Evolutionary conservation across 2,329 filamentous ascomycete species (phyloP).

Genomic region (Exophiala xenobiotica): DNA sequence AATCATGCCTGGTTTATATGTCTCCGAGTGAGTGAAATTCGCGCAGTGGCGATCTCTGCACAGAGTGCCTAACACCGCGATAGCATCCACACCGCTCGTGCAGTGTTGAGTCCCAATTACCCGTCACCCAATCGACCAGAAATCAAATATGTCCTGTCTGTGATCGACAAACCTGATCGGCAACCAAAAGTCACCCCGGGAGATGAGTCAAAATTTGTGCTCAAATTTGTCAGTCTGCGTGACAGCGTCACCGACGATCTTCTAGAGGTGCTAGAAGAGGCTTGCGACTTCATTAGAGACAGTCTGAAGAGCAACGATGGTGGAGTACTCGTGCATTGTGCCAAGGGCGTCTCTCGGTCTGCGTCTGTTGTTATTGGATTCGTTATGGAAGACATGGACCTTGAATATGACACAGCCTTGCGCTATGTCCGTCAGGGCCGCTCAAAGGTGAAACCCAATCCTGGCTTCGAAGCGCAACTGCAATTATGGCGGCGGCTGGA

Average conservation of each 20-base stretch:
- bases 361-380: conserved; percentile 23
- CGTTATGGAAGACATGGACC: conserved; percentile 24
- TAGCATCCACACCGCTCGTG: conserved; percentile 25
- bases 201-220: conserved; percentile 23
- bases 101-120: conserved; percentile 26
- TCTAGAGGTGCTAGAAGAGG: conserved; percentile 17
- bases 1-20: conserved; percentile 23
- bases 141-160: conserved; percentile 24
- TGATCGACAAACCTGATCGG: conserved; percentile 15
- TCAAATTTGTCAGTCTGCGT: conserved; percentile 22
- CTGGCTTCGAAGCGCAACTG: conserved; percentile 22
- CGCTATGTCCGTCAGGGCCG: conserved; percentile 18
- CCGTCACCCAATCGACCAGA: conserved; percentile 17
- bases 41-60: neutral
- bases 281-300: conserved; percentile 20
- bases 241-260: conserved; percentile 17
- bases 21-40: conserved; percentile 22
- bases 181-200: conserved; percentile 18
- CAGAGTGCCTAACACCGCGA: neutral
- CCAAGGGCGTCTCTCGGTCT: conserved; percentile 27
- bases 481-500: conserved; percentile 18
- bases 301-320: conserved; percentile 19
- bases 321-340: conserved; percentile 27
- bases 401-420: conserved; percentile 23
- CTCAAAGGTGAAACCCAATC: conserved; percentile 21